These are phyloP conservation scores for Leccinum subspadiceum DNA, from an alignment of 1,284 basidiomycete species.

Conservation along the genomic window DNA sequence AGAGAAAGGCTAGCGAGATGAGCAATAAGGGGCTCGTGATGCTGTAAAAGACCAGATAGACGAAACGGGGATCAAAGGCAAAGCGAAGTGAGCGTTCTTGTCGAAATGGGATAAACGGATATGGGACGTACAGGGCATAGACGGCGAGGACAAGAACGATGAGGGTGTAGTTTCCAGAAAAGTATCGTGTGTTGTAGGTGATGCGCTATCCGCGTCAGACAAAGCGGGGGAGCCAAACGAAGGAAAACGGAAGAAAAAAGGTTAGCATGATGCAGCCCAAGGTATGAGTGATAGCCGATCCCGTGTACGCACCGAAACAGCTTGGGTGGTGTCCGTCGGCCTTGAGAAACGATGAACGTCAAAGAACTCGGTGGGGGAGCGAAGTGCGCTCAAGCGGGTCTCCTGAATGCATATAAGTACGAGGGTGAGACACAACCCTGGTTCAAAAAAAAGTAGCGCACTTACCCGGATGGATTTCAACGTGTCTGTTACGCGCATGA, in stretches of 20 bases:
- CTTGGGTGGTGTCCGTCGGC: constrained; percentile 71
- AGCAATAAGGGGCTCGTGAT: constrained; percentile 83
- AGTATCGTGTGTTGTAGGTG: constrained; percentile 94
- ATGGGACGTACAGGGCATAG: constrained; percentile 76
- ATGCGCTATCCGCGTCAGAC: constrained; percentile 53
- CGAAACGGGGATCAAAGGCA: background rate
- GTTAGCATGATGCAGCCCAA: background rate
- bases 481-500: constrained; percentile 63
- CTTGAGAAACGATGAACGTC: constrained; percentile 86
- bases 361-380: constrained; percentile 83
- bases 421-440: background rate
- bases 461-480: constrained; percentile 72
- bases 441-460: constrained; percentile 7
- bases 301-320: constrained; percentile 55
- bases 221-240: background rate
- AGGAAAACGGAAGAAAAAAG: background rate
- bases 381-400: constrained; percentile 79
- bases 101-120: background rate
- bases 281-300: background rate
- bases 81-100: background rate
- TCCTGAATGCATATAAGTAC: constrained; percentile 46
- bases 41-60: constrained; percentile 23
- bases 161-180: constrained; percentile 89
- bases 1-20: constrained; percentile 83
- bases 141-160: constrained; percentile 81